Conservation (phyloP, 345 rosid genomes). For the Eucalyptus caleyi region DNA sequence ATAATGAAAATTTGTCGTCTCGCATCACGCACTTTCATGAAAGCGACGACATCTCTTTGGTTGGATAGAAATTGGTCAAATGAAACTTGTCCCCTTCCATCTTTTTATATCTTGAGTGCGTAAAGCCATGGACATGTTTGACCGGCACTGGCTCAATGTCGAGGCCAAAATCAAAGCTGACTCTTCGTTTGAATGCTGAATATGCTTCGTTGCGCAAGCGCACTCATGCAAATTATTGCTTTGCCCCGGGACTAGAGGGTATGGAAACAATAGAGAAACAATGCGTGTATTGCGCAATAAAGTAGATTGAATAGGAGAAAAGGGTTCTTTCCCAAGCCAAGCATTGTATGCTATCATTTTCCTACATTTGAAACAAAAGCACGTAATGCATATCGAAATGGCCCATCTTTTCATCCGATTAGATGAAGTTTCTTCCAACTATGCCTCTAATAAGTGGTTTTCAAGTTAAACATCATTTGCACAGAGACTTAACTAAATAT, state of each 20-base stretch:
- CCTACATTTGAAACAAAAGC: not conserved
- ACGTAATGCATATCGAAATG: not conserved
- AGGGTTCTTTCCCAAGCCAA: not conserved
- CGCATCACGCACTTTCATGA: not conserved
- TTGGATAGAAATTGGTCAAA: not conserved
- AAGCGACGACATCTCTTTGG: not conserved
- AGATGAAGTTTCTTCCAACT: not conserved
- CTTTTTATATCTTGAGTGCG: not conserved
- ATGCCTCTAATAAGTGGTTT: not conserved
- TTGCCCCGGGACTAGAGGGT: not conserved
- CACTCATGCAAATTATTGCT: not conserved
- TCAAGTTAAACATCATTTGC: not conserved
- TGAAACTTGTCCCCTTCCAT: not conserved
- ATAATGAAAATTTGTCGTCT: not conserved
- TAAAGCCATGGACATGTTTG: not conserved
- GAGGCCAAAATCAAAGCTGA: not conserved
- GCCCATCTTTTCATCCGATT: not conserved
- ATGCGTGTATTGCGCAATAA: not conserved
- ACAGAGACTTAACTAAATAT: not conserved
- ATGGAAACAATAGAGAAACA: not conserved
- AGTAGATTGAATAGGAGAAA: not conserved
- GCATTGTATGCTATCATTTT: not conserved
- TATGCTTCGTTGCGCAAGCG: not conserved
- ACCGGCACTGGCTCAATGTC: not conserved
- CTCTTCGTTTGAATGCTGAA: not conserved